Conservation (phyloP, 179 eudicot genomes). For the Sideroxylon spinosum region DNA sequence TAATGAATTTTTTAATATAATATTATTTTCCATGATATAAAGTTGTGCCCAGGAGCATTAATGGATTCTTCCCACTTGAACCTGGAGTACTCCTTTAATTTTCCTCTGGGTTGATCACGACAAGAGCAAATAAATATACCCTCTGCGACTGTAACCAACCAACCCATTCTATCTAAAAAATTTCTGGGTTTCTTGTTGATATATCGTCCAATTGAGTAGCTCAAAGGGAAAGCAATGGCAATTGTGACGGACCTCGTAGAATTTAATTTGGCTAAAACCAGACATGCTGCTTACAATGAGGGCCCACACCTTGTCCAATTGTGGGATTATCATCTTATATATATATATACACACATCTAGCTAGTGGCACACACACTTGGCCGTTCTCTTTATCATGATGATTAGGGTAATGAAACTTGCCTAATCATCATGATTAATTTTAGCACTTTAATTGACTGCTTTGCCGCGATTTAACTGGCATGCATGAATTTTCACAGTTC, state of each 20-base stretch:
- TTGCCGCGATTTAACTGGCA: slow-evolving; percentile 9
- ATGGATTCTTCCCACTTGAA: not conserved
- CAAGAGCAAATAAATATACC: not conserved
- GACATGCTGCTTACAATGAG: too few relatives aligned
- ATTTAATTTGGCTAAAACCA: not conserved
- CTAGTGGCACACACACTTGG: not conserved
- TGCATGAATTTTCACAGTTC: not conserved
- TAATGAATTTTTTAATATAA: too few relatives aligned
- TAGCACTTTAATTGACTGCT: not conserved
- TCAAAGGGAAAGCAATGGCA: not conserved
- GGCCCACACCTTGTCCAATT: too few relatives aligned
- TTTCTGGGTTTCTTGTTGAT: not conserved
- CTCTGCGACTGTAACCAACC: not conserved
- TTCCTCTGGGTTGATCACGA: not conserved
- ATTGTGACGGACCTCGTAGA: not conserved
- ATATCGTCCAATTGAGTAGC: not conserved
- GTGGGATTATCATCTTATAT: too few relatives aligned
- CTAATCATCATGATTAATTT: slow-evolving; percentile 1
- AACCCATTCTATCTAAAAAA: not conserved
- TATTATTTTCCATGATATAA: not conserved
- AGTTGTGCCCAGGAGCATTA: not conserved
- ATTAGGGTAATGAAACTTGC: not conserved
- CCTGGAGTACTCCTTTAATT: not conserved
- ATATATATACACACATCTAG: too few relatives aligned
- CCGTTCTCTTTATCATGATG: not conserved